Evolutionary conservation across 495 filamentous ascomycete genomes (phyloP).

Genomic region (Staphylotrichum longicolle): DNA sequence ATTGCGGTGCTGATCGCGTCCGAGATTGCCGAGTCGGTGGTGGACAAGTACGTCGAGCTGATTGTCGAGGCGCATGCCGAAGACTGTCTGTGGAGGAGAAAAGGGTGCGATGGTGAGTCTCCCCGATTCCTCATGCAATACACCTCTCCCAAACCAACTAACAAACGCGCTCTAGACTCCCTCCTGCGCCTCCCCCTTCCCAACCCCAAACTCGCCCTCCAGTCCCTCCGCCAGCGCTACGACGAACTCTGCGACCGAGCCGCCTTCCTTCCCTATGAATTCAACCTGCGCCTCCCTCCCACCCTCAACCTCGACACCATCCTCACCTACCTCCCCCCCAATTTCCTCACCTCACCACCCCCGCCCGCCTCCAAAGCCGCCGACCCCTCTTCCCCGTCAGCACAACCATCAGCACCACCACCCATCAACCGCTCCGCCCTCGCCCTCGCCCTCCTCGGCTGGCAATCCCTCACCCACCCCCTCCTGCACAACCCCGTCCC

Average conservation of each 20-base stretch:
- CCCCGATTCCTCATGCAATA: too few species aligned
- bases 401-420: slow-evolving; percentile 18
- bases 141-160: neutral
- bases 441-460: slow-evolving; percentile 77
- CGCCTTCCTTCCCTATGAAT: slow-evolving; percentile 51
- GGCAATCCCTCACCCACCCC: slow-evolving; percentile 68
- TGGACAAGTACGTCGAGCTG: slow-evolving; percentile 70
- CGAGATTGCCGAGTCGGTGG: slow-evolving; percentile 63
- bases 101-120: slow-evolving; percentile 71
- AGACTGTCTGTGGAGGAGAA: slow-evolving; percentile 80
- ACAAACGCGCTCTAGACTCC: slow-evolving; percentile 32
- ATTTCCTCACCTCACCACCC: slow-evolving; percentile 44
- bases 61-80: slow-evolving; percentile 77
- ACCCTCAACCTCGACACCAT: slow-evolving; percentile 49
- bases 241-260: slow-evolving; percentile 47
- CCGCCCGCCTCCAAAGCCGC: slow-evolving; percentile 30
- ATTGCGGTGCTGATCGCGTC: slow-evolving; percentile 48
- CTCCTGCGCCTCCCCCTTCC: slow-evolving; percentile 52
- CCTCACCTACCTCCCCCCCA: slow-evolving; percentile 47
- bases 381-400: slow-evolving; percentile 1
- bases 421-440: slow-evolving; percentile 64
- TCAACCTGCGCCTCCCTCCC: slow-evolving; percentile 50
- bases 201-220: slow-evolving; percentile 55
- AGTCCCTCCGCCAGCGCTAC: slow-evolving; percentile 60
- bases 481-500: slow-evolving; percentile 51